Percentiles rank a stretch among this genome's conserved stretches.
Evolutionary conservation across 768 basidiomycete genomes (phyloP).

Genomic region (Baorangia bicolor): DNA sequence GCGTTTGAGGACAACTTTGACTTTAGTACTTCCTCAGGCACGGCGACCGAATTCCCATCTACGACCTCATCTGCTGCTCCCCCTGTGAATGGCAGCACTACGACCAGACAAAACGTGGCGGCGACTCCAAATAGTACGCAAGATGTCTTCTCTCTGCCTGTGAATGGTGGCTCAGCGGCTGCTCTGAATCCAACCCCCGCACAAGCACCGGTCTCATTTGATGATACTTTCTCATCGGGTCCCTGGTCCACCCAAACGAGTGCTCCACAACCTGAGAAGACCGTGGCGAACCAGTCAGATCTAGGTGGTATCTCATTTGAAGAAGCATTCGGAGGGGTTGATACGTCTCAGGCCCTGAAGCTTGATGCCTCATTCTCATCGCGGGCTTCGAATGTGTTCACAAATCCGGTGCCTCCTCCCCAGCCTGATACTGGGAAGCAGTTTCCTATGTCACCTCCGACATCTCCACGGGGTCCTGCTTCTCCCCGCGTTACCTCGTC

Average conservation of each 20-base stretch:
- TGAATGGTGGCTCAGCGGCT: constrained; percentile 8
- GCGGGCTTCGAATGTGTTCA: constrained; percentile 33
- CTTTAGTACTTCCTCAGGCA: constrained; percentile 43
- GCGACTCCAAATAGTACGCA: constrained; percentile 8
- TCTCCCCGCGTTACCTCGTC: constrained; percentile 31
- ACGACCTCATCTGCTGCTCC: constrained; percentile 21
- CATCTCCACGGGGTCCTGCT: constrained; percentile 38
- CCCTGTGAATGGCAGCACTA: constrained; percentile 27
- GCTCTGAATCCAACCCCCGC: constrained; percentile 15
- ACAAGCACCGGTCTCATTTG: constrained; percentile 40
- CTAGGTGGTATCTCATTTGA: constrained; percentile 43
- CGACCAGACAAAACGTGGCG: constrained; percentile 5
- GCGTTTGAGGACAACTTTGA: constrained; percentile 69
- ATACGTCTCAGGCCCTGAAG: constrained; percentile 38
- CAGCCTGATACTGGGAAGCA: constrained; percentile 25
- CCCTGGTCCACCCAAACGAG: constrained; percentile 3
- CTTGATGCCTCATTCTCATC: constrained; percentile 41
- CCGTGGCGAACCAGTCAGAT: constrained; percentile 6
- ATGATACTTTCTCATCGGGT: constrained; percentile 45
- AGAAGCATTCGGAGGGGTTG: constrained; percentile 54
- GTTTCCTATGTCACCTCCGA: constrained; percentile 40
- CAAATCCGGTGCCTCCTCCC: constrained; percentile 20
- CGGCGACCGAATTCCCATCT: constrained; percentile 31
- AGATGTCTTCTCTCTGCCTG: constrained; percentile 14
- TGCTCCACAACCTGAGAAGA: constrained; percentile 18